A percentile compares a stretch with the other conserved stretches of the same genome.
These are phyloP conservation scores for Diacronema lutheri DNA, from an alignment of 78 protist species.

Conservation along the genomic window DNA sequence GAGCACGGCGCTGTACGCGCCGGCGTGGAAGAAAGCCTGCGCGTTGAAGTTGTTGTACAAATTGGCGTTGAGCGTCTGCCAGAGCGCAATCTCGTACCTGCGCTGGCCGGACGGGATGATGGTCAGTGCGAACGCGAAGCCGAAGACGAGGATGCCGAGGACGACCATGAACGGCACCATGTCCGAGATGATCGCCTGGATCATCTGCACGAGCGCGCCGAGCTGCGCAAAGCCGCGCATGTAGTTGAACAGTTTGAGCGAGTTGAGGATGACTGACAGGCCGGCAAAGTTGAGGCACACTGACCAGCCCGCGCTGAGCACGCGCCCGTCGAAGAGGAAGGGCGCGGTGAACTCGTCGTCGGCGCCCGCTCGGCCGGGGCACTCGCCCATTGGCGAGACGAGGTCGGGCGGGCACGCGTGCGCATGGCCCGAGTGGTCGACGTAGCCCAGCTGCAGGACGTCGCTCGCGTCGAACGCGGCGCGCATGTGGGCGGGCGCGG, in stretches of 20 bases:
- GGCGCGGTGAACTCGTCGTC: too few relatives aligned
- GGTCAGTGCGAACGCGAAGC: neutral
- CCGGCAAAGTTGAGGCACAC: too few relatives aligned
- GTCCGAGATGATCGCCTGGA: neutral
- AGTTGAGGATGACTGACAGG: neutral
- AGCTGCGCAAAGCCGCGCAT: neutral
- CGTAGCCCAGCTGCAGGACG: too few relatives aligned
- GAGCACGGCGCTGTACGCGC: neutral
- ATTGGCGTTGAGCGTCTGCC: neutral
- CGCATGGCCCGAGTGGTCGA: too few relatives aligned
- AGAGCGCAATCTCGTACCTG: too few relatives aligned
- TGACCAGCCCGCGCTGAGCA: too few relatives aligned
- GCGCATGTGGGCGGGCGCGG: too few relatives aligned
- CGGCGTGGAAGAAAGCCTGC: neutral
- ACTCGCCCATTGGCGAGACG: too few relatives aligned
- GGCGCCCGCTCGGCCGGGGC: too few relatives aligned
- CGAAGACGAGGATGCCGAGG: neutral
- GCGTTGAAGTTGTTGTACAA: neutral
- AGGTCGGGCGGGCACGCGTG: too few relatives aligned
- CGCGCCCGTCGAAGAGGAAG: too few relatives aligned
- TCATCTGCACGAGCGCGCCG: neutral
- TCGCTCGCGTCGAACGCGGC: too few relatives aligned
- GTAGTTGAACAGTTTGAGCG: neutral
- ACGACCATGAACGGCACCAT: neutral
- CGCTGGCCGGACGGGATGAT: neutral